Conservation (phyloP, 2,329 filamentous ascomycete genomes). For the Sclerotinia subarctica region DNA sequence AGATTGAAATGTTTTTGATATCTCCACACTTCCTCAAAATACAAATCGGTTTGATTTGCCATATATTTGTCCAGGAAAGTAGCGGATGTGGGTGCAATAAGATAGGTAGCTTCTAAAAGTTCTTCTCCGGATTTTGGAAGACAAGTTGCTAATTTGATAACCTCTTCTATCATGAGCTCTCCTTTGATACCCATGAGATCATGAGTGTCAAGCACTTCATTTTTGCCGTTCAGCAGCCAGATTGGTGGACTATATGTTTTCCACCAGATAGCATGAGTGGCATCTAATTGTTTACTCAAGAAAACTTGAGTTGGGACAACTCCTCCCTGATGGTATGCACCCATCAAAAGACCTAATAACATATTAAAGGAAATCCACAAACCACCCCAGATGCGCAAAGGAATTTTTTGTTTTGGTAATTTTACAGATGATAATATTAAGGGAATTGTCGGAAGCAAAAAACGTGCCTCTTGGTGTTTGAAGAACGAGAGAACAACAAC, state of each 20-base stretch:
- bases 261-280: conserved; percentile 72
- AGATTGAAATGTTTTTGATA: conserved; percentile 68
- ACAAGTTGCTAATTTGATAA: conserved; percentile 60
- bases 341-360: conserved; percentile 68
- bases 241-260: conserved; percentile 81
- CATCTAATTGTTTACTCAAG: conserved; percentile 63
- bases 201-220: conserved; percentile 64
- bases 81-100: conserved; percentile 72
- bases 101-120: conserved; percentile 57
- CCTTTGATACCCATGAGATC: conserved; percentile 73
- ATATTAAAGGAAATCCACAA: conserved; percentile 69
- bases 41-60: conserved; percentile 44
- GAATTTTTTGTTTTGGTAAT: conserved; percentile 54
- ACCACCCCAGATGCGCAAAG: conserved; percentile 54
- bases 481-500: conserved; percentile 69
- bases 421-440: conserved; percentile 72
- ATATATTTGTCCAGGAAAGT: conserved; percentile 65
- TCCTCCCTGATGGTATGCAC: conserved; percentile 78
- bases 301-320: conserved; percentile 74
- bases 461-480: conserved; percentile 77
- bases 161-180: conserved; percentile 55
- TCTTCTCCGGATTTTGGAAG: conserved; percentile 57
- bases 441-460: conserved; percentile 71
- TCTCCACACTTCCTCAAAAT: conserved; percentile 68
- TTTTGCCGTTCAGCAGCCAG: conserved; percentile 76